Evolutionary conservation across 1,139 yeast species (phyloP), one percentile per base, ranked within the genome.

Genomic region (Blastobotrys persicus): DNA sequence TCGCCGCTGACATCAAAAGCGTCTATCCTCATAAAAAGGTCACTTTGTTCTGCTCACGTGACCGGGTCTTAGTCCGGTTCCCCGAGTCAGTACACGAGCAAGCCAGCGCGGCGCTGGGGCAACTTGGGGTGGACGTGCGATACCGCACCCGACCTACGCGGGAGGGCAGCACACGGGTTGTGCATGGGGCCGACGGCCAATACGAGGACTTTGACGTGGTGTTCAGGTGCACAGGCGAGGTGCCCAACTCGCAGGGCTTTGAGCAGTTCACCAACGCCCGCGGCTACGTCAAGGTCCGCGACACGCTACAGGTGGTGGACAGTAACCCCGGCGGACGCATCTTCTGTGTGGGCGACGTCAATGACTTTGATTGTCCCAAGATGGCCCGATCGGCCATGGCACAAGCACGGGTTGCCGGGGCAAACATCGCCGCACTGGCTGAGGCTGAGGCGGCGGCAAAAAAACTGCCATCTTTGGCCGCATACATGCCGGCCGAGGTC

Each of bases 281-380:
- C 4, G 60, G 59, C 11, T 35, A 43, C 14, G 48, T 59, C 38
- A 35, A 37, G 5, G 60, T 56, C 26, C 49, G 42, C 35, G 38
- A 45, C 5, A 50, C 58, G 5, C 46, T 59, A n/a, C 61, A 59
- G 46, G 52, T 52, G 13, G 39, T 13, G 12, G 37, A 18, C 32
- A 45, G 52, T 26, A 34, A 34, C 39, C 39, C 39, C 9, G 39
- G 17, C 39, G 39, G 39, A 13, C 39, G 39, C 39, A 47, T 59
- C 16, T 59, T 58, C 44, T 60, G 60, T 1, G 31, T 59, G n/a
- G 62, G 62, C 23, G 62, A 59, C 38, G 54, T 58, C 34, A 50
- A 51, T 11, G 45, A 46, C 39, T 33, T 35, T 16, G 51, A 49
- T 3, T 34, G 39, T 17, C 58, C 58, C n/a, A 54, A 55, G 31